Evolutionary conservation across 2,329 filamentous ascomycete genomes (phyloP).

Genomic region (Triangularia setosa): DNA sequence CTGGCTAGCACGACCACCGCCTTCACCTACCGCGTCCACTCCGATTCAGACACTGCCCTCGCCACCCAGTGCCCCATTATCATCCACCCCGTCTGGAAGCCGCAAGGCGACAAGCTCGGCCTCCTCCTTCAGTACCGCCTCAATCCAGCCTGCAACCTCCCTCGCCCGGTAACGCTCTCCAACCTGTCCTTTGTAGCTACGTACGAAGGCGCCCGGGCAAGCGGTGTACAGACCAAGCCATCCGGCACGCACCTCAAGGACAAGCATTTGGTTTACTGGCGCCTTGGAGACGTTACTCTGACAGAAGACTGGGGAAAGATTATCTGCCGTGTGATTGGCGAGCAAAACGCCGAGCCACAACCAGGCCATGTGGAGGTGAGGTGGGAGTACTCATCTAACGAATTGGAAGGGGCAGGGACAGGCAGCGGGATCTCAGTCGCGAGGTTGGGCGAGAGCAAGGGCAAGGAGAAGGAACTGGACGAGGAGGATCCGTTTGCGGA

Average conservation of each 20-base stretch:
- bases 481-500: constrained; percentile 68
- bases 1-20: constrained; percentile 69
- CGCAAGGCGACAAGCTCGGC: constrained; percentile 79
- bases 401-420: constrained; percentile 35
- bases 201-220: constrained; percentile 64
- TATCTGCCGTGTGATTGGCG: constrained; percentile 73
- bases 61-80: constrained; percentile 65
- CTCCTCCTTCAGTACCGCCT: constrained; percentile 80
- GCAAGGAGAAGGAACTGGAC: constrained; percentile 38
- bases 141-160: constrained; percentile 62
- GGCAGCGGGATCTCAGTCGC: constrained; percentile 66
- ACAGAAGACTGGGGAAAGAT: constrained; percentile 67
- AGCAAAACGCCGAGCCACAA: constrained; percentile 65
- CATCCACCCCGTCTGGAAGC: constrained; percentile 75
- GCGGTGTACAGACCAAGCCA: constrained; percentile 71
- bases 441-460: constrained; percentile 46
- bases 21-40: constrained; percentile 88
- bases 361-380: constrained; percentile 76
- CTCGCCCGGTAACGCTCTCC: constrained; percentile 46
- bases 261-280: constrained; percentile 75
- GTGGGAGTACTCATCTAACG: constrained; percentile 60
- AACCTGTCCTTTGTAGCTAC: constrained; percentile 72
- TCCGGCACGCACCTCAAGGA: constrained; percentile 75
- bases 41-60: constrained; percentile 51
- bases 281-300: constrained; percentile 69